These are phyloP conservation scores for Talaromyces sp. DNA, from an alignment of 2,329 filamentous ascomycete genomes.

Conservation along the genomic window DNA sequence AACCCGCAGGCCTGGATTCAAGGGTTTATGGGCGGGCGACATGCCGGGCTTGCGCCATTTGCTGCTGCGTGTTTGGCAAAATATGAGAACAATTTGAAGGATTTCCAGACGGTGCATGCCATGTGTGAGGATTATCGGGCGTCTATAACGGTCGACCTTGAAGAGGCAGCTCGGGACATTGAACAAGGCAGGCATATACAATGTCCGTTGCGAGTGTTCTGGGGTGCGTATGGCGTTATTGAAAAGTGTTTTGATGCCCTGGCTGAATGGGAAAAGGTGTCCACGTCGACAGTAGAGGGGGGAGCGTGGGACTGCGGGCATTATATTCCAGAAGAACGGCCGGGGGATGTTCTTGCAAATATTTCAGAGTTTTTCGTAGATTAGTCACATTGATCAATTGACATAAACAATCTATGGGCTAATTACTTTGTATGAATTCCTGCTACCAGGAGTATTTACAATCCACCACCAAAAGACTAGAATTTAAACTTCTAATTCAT, in stretches of 20 bases:
- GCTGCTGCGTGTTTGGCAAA: slow-evolving; percentile 29
- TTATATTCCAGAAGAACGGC: slow-evolving; percentile 49
- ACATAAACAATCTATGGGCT: neutral
- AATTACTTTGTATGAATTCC: neutral
- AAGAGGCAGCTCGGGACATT: slow-evolving; percentile 45
- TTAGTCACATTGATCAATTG: neutral
- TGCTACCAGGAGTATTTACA: neutral
- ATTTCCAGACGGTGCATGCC: slow-evolving; percentile 40
- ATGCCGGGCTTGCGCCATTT: slow-evolving; percentile 25
- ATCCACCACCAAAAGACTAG: too few species aligned
- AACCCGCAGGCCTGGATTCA: slow-evolving; percentile 38
- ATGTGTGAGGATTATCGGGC: slow-evolving; percentile 56
- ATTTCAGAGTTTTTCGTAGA: slow-evolving; percentile 35
- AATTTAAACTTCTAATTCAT: too few species aligned
- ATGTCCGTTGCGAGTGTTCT: slow-evolving; percentile 47
- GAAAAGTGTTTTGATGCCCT: slow-evolving; percentile 47
- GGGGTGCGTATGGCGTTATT: slow-evolving; percentile 46
- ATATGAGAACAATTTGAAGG: slow-evolving; percentile 40
- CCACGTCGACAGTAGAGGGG: slow-evolving; percentile 31
- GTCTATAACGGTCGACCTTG: slow-evolving; percentile 47
- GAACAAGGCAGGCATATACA: slow-evolving; percentile 39
- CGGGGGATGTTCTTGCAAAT: slow-evolving; percentile 40
- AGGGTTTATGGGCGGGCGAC: slow-evolving; percentile 38
- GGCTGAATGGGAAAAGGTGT: slow-evolving; percentile 48
- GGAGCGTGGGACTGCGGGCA: slow-evolving; percentile 44